A percentile compares a stretch with the other conserved stretches of the same genome.
Evolutionary conservation across 208 protist genomes (phyloP).

Genomic region (Acanthamoeba castellanii): DNA sequence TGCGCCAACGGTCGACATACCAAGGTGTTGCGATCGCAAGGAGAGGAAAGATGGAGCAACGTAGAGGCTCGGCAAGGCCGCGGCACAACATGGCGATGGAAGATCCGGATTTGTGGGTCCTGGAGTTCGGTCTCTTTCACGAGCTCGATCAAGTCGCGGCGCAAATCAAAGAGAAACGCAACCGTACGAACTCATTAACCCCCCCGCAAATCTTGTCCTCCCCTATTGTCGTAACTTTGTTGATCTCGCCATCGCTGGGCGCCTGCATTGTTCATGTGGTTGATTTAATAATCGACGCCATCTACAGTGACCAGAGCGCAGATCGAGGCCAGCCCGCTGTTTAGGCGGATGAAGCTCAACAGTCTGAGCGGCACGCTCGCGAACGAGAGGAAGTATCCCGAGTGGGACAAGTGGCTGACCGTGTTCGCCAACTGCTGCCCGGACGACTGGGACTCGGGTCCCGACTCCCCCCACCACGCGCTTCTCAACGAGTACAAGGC

Average conservation of each 20-base stretch:
- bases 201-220: no score
- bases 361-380: neutral
- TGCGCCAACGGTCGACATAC: no score
- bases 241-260: no score
- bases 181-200: neutral
- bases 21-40: no score
- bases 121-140: slow-evolving; percentile 2
- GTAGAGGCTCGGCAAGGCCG: neutral
- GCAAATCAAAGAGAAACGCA: neutral
- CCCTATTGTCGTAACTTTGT: no score
- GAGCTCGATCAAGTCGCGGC: neutral
- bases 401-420: neutral
- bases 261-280: no score
- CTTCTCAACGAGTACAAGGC: slow-evolving; percentile 32
- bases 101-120: neutral
- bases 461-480: neutral
- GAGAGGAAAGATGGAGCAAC: neutral
- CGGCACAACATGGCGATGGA: neutral
- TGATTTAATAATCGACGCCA: no score
- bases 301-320: neutral
- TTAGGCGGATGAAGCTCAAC: neutral
- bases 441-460: neutral
- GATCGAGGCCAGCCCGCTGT: neutral
- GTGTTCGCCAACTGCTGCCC: neutral
- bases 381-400: neutral